phyloP scores from a whole-genome alignment of 176 grass and related monocot species.

The Lolium rigidum region DNA sequence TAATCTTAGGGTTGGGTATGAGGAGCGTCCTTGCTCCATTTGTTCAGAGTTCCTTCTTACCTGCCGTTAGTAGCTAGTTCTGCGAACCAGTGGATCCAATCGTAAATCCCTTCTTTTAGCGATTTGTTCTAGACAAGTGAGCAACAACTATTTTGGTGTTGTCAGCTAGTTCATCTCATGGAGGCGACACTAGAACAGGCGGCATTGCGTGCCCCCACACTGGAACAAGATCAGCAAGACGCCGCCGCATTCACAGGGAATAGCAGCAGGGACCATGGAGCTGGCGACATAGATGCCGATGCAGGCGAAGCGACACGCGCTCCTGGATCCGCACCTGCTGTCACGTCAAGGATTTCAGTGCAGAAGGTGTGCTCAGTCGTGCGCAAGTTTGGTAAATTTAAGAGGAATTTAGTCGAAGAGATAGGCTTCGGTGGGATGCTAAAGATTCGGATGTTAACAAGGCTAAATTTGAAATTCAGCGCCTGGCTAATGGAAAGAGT shows the following conservation, averaged over 20 bases:
- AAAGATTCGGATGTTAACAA: not conserved
- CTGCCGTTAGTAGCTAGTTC: not conserved
- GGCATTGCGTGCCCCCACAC: not conserved
- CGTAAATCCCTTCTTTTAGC: not conserved
- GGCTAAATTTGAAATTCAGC: conserved; percentile 19
- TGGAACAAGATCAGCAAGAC: not conserved
- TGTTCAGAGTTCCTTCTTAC: not conserved
- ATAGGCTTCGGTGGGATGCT: conserved; percentile 20
- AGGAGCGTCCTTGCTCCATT: not conserved
- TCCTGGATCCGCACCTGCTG: conserved; percentile 14
- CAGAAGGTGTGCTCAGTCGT: conserved; percentile 15
- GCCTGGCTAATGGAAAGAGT: conserved; percentile 18
- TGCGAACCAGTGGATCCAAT: not conserved
- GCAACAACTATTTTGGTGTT: not conserved
- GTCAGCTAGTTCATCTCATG: conserved; percentile 2
- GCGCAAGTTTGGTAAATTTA: not conserved
- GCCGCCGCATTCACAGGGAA: not conserved
- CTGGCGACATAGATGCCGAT: not conserved
- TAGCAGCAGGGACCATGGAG: not conserved
- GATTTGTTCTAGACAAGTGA: not conserved
- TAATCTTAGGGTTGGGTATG: not conserved
- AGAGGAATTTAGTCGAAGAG: not conserved
- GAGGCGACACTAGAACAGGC: not conserved
- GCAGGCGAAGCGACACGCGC: not conserved
- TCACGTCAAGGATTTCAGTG: conserved; percentile 29